Base-by-base conservation (phyloP, 2,329 filamentous ascomycete genomes). In the Acrodontium crateriforme region DNA sequence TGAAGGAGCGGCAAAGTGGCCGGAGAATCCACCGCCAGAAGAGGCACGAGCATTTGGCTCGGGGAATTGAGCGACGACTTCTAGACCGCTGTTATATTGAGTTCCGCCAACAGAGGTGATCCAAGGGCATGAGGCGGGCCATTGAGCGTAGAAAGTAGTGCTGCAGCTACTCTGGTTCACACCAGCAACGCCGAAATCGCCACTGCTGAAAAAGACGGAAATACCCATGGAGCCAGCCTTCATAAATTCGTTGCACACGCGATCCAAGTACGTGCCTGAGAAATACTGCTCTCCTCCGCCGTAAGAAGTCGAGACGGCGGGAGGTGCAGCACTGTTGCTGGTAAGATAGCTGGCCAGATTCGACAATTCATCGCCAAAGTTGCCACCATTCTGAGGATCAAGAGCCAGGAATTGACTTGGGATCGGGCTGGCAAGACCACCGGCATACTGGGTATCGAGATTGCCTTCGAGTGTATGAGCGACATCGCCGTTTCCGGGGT, bases 141-240 rank as follows among this genome's bases (percentile, higher is more conserved):
- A 61, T 9, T 53, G 20, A 14, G 57, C 55, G 12, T 50, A 34
- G 39, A 61, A 59, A 3, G 46, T 49, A 4, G 53, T 56, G 2
- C 47, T 50, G 36, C 55, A 49, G 42, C 57, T 60, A 13, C 47
- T 49, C 17, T 46, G 53, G 40, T 57, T 58, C 27, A 52, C 57
- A 31, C 55, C 56, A 9, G 65, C 67, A 9, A 71, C 59, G 18
- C 70, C 69, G 13, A 50, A 49, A 39, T 80, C 72, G 4, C 75
- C 75, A 9, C 64, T 67, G 10, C 67, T 62, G 35, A 69, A 69
- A 15, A 77, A 53, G 9, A 76, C 57, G 4, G 20, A 22, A 12
- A 22, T 22, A 22, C 20, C 20, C 5, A 22, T 10, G 10, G 20
- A 22, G 20, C 20, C 20, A 22, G 20, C 20, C 13, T 22, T 22